Evolutionary conservation across 768 basidiomycete species (phyloP).

Genomic region (Fomitopsis serialis): DNA sequence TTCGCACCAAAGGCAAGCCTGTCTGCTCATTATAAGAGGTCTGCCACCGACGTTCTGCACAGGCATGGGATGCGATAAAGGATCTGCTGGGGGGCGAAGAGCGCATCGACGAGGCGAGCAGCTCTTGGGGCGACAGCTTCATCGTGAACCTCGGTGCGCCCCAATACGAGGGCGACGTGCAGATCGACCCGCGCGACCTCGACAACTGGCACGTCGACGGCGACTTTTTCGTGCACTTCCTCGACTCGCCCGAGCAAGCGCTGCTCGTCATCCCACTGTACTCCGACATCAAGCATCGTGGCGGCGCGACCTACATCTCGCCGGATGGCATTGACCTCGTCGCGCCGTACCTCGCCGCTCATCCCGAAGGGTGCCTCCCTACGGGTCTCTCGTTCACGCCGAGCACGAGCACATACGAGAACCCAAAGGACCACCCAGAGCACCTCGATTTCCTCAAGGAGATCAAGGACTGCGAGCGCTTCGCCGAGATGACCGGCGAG

Average conservation of each 20-base stretch:
- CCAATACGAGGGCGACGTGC: constrained; percentile 30
- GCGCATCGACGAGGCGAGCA: constrained; percentile 43
- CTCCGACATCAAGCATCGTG: constrained; percentile 47
- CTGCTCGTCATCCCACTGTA: constrained; percentile 58
- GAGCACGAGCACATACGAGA: constrained; percentile 31
- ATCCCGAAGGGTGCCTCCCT: constrained; percentile 48
- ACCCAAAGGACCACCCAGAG: constrained; percentile 34
- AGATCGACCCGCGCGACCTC: constrained; percentile 37
- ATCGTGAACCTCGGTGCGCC: constrained; percentile 57
- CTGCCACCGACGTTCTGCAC: not conserved
- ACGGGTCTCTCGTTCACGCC: constrained; percentile 42
- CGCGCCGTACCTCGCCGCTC: constrained; percentile 44
- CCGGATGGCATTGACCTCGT: constrained; percentile 49
- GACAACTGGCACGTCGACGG: constrained; percentile 65
- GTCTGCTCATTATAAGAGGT: constrained; percentile 13
- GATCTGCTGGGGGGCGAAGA: constrained; percentile 58
- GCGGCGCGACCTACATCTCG: constrained; percentile 57
- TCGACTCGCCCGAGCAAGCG: constrained; percentile 64
- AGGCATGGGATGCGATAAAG: constrained; percentile 58
- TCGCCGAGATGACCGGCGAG: constrained; percentile 54
- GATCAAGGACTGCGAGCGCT: constrained; percentile 35
- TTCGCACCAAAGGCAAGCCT: constrained; percentile 57
- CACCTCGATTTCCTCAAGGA: constrained; percentile 42
- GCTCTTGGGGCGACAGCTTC: constrained; percentile 53
- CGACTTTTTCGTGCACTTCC: constrained; percentile 56